Evolutionary conservation across 1,284 basidiomycete species (phyloP).

Genomic region (Golubevia pallescens): DNA sequence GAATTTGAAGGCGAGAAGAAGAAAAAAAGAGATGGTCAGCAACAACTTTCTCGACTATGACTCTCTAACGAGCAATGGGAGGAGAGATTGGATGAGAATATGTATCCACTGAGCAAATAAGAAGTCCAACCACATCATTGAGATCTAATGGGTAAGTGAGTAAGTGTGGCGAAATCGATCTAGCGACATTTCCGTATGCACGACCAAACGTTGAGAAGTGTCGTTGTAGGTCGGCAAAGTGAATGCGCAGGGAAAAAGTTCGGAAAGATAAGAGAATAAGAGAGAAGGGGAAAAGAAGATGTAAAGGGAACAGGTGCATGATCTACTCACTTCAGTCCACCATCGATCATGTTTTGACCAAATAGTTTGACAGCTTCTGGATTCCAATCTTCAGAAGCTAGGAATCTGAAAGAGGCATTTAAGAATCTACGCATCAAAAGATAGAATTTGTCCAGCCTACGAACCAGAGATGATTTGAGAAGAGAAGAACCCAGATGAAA

Average conservation of each 20-base stretch:
- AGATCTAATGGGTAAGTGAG: not conserved
- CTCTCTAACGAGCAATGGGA: not conserved
- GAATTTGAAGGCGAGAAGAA: conserved; percentile 32
- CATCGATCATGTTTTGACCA: no score
- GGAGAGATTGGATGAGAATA: not conserved
- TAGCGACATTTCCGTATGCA: not conserved
- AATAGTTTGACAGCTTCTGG: conserved; percentile 7
- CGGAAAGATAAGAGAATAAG: not conserved
- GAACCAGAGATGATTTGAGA: not conserved
- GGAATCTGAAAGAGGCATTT: conserved; percentile 32
- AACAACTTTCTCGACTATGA: not conserved
- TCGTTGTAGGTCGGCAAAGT: not conserved
- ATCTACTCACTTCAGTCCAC: no score
- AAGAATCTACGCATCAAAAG: conserved; percentile 51
- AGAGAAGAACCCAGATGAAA: not conserved
- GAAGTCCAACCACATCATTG: not conserved
- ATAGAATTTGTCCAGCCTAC: conserved; percentile 52
- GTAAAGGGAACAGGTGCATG: not conserved
- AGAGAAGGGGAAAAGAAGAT: not conserved
- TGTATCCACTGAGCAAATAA: not conserved
- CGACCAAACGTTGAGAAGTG: not conserved
- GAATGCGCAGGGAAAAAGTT: not conserved
- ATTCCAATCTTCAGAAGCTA: conserved; percentile 31
- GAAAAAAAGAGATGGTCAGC: not conserved
- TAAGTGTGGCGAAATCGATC: not conserved